Evolutionary conservation across 768 basidiomycete species (phyloP), one percentile per base, ranked within the genome.

Genomic region (Calvatia gigantea): DNA sequence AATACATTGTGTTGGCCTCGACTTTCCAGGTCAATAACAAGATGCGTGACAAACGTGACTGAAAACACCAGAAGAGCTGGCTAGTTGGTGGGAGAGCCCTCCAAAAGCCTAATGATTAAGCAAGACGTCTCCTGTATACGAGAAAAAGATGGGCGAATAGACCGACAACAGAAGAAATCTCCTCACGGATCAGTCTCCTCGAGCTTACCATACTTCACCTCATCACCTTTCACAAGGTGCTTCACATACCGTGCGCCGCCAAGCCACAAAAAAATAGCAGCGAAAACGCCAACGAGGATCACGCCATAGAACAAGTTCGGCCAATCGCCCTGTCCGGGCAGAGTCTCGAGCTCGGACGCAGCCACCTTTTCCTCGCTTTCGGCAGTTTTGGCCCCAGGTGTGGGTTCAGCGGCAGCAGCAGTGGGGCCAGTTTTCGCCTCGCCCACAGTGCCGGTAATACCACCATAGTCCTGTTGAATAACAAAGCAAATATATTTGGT

Each of bases 201-300:
- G 9, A 85, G 74, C 43, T 72, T 75, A 41, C 72, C 75, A 64
- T 83, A 85, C 23, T 69, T 70, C 6, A 66, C 66, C 31, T 70
- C 60, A 27, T 63, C 58, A 47, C 67, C 67, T 33, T 74, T 72
- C 46, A 83, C 45, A 50, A 77, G 50, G 27, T 76, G 72, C 39
- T 71, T 70, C 31, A 78, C 62, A 62, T 71, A 78, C 33, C 76
- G 76, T 57, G 77, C 38, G 17, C 82, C 83, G 25, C 84, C 84
- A 9, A 81, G 70, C 75, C 76, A 82, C 42, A 76, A 59, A 58
- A 84, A 78, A 14, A 76, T 63, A 12, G 65, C 76, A 14, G 71
- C 73, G 17, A 77, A 68, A 23, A 78, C 68, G 1, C 72, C 75
- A 45, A 87, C 57, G 55, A 82, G 65, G 29, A 83, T 44, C 39